Conservation (phyloP, 129 eudicot genomes). For the Cynara cardunculus region DNA sequence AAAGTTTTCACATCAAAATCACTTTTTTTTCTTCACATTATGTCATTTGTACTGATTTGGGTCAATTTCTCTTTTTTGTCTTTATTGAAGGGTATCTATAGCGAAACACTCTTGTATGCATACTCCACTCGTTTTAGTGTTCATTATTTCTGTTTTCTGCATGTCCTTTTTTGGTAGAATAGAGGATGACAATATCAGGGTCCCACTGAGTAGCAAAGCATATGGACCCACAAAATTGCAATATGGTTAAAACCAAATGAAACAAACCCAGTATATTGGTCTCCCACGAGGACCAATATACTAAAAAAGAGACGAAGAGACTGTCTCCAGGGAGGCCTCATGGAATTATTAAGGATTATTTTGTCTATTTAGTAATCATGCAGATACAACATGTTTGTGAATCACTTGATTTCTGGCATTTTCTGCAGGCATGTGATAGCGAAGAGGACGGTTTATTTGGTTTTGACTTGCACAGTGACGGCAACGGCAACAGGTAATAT, state of each 20-base stretch:
- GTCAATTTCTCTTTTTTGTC: not conserved
- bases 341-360: not conserved
- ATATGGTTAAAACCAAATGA: too few species aligned
- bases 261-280: too few species aligned
- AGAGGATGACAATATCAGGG: not conserved
- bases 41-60: not conserved
- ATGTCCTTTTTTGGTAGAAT: too few species aligned
- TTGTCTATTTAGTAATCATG: not conserved
- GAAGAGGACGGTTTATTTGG: constrained; percentile 86
- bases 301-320: not conserved
- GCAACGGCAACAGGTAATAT: constrained; percentile 65
- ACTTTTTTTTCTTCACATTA: not conserved
- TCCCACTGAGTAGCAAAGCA: not conserved
- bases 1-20: not conserved
- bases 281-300: too few species aligned
- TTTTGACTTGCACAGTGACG: constrained; percentile 95
- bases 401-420: constrained; percentile 1
- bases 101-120: too few species aligned
- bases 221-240: not conserved
- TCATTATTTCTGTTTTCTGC: too few species aligned
- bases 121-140: too few species aligned
- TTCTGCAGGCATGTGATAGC: constrained; percentile 64
- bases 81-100: not conserved
- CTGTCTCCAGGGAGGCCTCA: not conserved
- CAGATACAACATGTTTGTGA: not conserved